These are phyloP conservation scores for Volvox carteri DNA, from an alignment of 163 green algal species.

Conservation along the genomic window DNA sequence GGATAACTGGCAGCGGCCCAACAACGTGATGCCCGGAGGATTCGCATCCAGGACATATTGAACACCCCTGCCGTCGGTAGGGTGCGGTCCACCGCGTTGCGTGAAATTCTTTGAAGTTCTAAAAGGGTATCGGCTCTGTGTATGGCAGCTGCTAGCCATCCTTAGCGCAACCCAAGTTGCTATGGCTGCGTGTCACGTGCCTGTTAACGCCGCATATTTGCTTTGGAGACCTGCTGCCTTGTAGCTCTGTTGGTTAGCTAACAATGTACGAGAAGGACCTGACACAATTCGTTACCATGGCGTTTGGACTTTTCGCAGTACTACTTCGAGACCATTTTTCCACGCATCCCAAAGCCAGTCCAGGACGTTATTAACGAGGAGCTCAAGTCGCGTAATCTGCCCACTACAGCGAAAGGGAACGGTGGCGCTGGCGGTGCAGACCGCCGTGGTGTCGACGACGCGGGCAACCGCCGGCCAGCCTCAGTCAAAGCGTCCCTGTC, in stretches of 20 bases:
- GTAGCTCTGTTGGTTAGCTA: no score
- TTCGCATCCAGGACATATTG: slow-evolving; percentile 22
- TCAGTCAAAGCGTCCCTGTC: slow-evolving; percentile 95
- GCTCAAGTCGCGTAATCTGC: slow-evolving; percentile 80
- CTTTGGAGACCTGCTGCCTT: no score
- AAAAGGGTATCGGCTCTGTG: background rate
- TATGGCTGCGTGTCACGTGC: no score
- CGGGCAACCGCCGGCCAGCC: slow-evolving; percentile 82
- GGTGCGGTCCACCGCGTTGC: slow-evolving; percentile 2
- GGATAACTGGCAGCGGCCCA: slow-evolving; percentile 43
- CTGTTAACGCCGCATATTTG: no score
- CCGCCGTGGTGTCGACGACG: slow-evolving; percentile 83
- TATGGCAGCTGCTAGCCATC: background rate
- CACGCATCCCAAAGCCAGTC: slow-evolving; percentile 93
- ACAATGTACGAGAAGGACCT: no score
- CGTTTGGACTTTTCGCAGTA: no score
- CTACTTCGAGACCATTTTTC: slow-evolving; percentile 99
- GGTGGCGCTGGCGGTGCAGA: slow-evolving; percentile 84
- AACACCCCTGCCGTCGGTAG: slow-evolving; percentile 59
- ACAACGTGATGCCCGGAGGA: slow-evolving; percentile 38
- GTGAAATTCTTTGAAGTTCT: background rate
- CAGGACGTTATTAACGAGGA: slow-evolving; percentile 82
- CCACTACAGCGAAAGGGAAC: slow-evolving; percentile 81
- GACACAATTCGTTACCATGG: no score
- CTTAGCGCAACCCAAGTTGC: background rate